Evolutionary conservation across 1,139 yeast genomes (phyloP), one percentile per base, ranked within the genome.

Genomic region (Protomyces lactucae-debilis): DNA sequence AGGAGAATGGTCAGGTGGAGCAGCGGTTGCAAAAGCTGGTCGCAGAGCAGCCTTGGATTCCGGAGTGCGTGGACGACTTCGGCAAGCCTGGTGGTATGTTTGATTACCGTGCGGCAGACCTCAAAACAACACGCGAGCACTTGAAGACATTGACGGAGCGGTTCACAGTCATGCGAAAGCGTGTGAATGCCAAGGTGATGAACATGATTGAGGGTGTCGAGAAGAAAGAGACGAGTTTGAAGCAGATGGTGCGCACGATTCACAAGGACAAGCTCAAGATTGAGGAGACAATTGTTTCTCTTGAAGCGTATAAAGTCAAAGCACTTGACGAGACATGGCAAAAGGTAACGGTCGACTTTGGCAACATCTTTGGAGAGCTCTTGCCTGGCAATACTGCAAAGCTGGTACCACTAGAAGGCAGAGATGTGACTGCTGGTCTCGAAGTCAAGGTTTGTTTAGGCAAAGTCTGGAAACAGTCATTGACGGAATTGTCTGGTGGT

Each of bases 401-500:
- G 74, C 80, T 95, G 68, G 96, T 87, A 1, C 92, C 96, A 0
- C 82, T 85, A 0, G 90, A 89, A 70, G 83, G 84, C 55, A 81
- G 83, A 71, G 96, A 91, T 72, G 89, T 95, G 8, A 88, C 97
- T 0, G 84, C 88, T 69, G 99, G 99, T 32, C 79, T 95, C 37
- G 97, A 90, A 73, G 95, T 95, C 40, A 88, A 86, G 73, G 99
- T 95, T 0, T 85, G 89, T 71, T 78, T 95, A 35, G 99, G 99
- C 3, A 85, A 83, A 60, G 91, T 92, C 9, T 93, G 99, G 99
- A 95, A 95, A 73, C 97, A 92, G 71, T 88, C 96, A 71, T 81
- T 95, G 69, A 95, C 92, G 3, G 99, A 95, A 76, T 79, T 95
- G 57, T 90, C 97, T 16, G 99, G 99, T 66, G 99, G 99, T 37